These are phyloP conservation scores for Lolium perenne DNA, from an alignment of 176 grass and related monocot species.

Conservation along the genomic window DNA sequence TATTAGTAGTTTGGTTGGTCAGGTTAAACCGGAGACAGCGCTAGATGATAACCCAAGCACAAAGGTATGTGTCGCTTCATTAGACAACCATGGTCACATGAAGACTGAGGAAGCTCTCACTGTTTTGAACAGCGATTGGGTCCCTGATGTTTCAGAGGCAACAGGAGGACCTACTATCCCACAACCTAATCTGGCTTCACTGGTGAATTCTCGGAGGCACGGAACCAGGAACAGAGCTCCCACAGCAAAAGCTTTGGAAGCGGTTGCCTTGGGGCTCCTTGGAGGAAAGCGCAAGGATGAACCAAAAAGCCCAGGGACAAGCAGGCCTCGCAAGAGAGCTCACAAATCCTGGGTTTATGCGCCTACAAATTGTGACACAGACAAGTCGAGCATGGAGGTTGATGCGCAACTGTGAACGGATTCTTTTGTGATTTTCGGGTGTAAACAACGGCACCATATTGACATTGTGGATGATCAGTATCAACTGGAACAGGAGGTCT, in stretches of 20 bases:
- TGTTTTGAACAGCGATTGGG: slow-evolving; percentile 29
- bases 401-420: slow-evolving; percentile 11
- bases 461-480: slow-evolving; percentile 2
- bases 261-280: slow-evolving; percentile 79
- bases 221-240: slow-evolving; percentile 86
- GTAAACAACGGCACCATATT: neutral
- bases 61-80: slow-evolving; percentile 9
- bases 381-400: slow-evolving; percentile 42
- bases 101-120: slow-evolving; percentile 46
- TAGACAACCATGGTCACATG: slow-evolving; percentile 27
- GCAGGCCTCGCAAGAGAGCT: slow-evolving; percentile 47
- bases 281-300: slow-evolving; percentile 67
- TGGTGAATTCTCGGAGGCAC: slow-evolving; percentile 55
- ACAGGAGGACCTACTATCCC: slow-evolving; percentile 17
- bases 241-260: slow-evolving; percentile 79
- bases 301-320: slow-evolving; percentile 37
- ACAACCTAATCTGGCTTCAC: slow-evolving; percentile 38
- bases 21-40: slow-evolving; percentile 48
- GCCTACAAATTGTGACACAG: slow-evolving; percentile 17
- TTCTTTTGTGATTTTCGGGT: neutral
- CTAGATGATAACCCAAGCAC: slow-evolving; percentile 34
- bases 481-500: slow-evolving; percentile 25
- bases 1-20: slow-evolving; percentile 39
- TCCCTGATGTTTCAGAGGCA: slow-evolving; percentile 23
- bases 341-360: slow-evolving; percentile 27